A percentile compares a stretch with the other conserved stretches of the same genome.
Evolutionary conservation across 1,284 basidiomycete genomes (phyloP).

Genomic region (Sanguinoderma infundibulare): DNA sequence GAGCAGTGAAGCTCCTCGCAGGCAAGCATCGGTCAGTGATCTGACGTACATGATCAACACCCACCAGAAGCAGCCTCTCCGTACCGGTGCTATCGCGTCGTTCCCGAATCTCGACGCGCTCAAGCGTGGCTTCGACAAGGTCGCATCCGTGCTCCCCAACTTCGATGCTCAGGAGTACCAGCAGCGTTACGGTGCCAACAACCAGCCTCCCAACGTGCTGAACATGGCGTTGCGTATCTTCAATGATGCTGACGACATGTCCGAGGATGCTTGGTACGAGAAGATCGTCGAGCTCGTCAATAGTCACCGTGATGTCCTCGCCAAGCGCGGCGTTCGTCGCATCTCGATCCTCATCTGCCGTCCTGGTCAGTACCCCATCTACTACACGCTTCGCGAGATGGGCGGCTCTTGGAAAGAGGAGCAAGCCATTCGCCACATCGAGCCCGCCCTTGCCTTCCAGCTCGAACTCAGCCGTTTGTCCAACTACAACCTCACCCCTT

Average conservation of each 20-base stretch:
- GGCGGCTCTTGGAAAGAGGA: constrained; percentile 90
- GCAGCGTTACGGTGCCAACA: constrained; percentile 75
- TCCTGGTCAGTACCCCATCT: constrained; percentile 91
- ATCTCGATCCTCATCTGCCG: constrained; percentile 94
- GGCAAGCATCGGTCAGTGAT: constrained; percentile 90
- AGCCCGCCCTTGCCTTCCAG: constrained; percentile 98
- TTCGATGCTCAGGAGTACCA: constrained; percentile 76
- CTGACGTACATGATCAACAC: constrained; percentile 88
- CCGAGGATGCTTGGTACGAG: constrained; percentile 81
- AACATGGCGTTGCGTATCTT: constrained; percentile 92
- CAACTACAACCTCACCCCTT: constrained; percentile 95
- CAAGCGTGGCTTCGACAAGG: constrained; percentile 74
- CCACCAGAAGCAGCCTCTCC: constrained; percentile 84
- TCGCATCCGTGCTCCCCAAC: constrained; percentile 67
- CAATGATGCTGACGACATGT: constrained; percentile 74
- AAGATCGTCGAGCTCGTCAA: constrained; percentile 81
- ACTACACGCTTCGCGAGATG: constrained; percentile 88
- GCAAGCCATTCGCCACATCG: constrained; percentile 96
- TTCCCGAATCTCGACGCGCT: constrained; percentile 82
- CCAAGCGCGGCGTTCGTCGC: constrained; percentile 85
- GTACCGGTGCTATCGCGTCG: constrained; percentile 88
- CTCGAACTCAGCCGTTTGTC: constrained; percentile 96
- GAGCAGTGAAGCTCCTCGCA: constrained; percentile 49
- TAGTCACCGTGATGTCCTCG: constrained; percentile 66
- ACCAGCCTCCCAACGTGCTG: constrained; percentile 87